A percentile compares a stretch with the other conserved stretches of the same genome.
Evolutionary conservation across 306 rosid genomes (phyloP).

Genomic region (Crataegus laevigata): DNA sequence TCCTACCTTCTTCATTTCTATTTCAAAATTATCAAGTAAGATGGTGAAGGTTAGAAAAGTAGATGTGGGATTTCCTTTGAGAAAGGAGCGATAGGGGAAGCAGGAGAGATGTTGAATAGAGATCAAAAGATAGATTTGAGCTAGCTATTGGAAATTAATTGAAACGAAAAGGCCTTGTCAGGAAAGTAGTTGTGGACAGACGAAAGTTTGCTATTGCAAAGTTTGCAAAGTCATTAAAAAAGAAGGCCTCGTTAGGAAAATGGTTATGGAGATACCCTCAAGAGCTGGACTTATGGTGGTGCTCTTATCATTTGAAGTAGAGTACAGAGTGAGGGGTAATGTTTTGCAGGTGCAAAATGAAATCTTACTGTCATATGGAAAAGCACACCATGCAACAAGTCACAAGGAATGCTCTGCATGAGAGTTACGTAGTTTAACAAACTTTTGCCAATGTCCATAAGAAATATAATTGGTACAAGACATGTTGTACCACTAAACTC

Average conservation of each 20-base stretch:
- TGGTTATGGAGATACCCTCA: background rate
- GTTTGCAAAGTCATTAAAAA: background rate
- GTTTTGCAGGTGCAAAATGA: too few relatives aligned
- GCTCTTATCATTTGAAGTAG: background rate
- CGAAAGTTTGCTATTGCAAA: background rate
- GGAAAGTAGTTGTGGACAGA: background rate
- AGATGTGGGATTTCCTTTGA: background rate
- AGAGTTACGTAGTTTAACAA: too few relatives aligned
- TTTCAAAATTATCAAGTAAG: background rate
- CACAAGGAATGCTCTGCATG: too few relatives aligned
- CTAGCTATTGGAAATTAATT: background rate
- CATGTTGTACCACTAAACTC: too few relatives aligned
- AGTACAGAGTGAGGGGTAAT: too few relatives aligned
- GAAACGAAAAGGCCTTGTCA: background rate
- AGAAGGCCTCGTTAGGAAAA: background rate
- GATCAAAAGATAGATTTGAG: background rate
- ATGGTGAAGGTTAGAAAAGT: background rate
- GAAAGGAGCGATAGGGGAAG: background rate
- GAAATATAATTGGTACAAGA: too few relatives aligned
- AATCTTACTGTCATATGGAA: too few relatives aligned
- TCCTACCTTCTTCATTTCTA: background rate
- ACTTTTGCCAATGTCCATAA: too few relatives aligned
- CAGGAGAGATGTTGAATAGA: background rate
- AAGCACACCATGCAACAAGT: too few relatives aligned
- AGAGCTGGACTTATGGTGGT: background rate